A percentile compares a stretch with the other conserved stretches of the same genome.
Conservation (phyloP, 2,329 filamentous ascomycete species). For the Fonsecaea multimorphosa region DNA sequence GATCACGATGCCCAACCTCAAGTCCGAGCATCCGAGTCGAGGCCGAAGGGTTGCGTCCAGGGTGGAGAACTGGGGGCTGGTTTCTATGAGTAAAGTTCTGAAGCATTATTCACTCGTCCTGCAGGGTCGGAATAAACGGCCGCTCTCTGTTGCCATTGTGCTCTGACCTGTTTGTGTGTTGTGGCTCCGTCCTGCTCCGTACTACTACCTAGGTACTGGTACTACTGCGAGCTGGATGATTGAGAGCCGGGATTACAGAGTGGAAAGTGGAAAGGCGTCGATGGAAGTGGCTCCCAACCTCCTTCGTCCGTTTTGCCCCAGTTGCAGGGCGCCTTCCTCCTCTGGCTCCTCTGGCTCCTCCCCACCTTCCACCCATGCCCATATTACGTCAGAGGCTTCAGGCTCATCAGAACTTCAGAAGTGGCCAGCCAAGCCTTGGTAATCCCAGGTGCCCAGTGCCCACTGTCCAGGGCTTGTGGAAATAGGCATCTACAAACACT, state of each 20-base stretch:
- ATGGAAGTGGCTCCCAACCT: not conserved
- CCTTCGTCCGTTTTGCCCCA: conserved; percentile 1
- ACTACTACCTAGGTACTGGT: not conserved
- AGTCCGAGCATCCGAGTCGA: not conserved
- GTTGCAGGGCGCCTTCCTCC: not conserved
- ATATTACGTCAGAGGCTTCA: not conserved
- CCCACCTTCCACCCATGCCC: not conserved
- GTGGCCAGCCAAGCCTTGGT: no score
- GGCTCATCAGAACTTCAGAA: no score
- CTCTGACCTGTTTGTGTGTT: not conserved
- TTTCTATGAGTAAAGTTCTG: not conserved
- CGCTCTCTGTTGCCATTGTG: not conserved
- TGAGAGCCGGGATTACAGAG: not conserved
- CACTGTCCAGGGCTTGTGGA: no score
- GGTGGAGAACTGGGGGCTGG: not conserved
- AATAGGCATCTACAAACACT: no score
- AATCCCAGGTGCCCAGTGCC: not conserved
- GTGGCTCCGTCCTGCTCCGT: not conserved
- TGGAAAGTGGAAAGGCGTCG: not conserved
- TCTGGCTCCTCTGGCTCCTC: no score
- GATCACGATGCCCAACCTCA: conserved; percentile 4
- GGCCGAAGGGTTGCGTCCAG: not conserved
- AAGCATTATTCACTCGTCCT: not conserved
- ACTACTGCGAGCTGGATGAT: not conserved
- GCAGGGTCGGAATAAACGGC: no score